Base-by-base conservation (phyloP, 2,329 filamentous ascomycete species). In the Sclerotinia glacialis region DNA sequence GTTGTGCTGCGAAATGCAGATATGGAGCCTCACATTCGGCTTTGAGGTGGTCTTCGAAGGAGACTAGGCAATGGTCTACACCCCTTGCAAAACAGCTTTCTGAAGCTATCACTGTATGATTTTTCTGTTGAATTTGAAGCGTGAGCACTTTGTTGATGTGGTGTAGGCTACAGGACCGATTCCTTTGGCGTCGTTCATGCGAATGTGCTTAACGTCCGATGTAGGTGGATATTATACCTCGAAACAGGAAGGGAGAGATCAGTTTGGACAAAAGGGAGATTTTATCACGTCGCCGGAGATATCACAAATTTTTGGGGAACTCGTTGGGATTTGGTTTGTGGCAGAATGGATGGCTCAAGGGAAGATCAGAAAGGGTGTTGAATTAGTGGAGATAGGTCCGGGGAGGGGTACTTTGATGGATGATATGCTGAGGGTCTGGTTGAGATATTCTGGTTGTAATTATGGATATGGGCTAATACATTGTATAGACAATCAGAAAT, bases 281-380 rank as follows among this genome's bases (percentile, higher is more conserved):
- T 99, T 99, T 76, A 89, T 98, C 62, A 99, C 95, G 0, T 97
- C 93, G 0, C 95, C 95, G 0, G 95, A 99, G 78, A 98, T 99
- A 73, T 97, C 93, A 0, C 95, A 98, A 77, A 85, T 98, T 16
- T 99, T 99, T 79, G 95, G 95, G 31, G 95, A 99, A 79, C 83
- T 99, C 37, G 83, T 98, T 66, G 95, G 92, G 5, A 86, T 99
- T 72, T 99, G 95, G 95, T 89, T 97, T 69, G 89, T 98, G 62
- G 89, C 94, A 52, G 95, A 99, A 82, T 99, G 95, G 94, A 91
- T 98, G 77, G 89, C 90, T 50, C 95, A 99, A 77, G 93, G 93
- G 21, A 84, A 83, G 68, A 90, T 86, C 65, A 86, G 81, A 68
- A 82, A 84, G 40, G 92, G 91, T 34, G 88, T 97, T 21, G 90